A percentile compares a stretch with the other conserved stretches of the same genome.
These are phyloP conservation scores for Magnolia kwangsiensis DNA, from an alignment of 164 flowering plant species.

Conservation along the genomic window DNA sequence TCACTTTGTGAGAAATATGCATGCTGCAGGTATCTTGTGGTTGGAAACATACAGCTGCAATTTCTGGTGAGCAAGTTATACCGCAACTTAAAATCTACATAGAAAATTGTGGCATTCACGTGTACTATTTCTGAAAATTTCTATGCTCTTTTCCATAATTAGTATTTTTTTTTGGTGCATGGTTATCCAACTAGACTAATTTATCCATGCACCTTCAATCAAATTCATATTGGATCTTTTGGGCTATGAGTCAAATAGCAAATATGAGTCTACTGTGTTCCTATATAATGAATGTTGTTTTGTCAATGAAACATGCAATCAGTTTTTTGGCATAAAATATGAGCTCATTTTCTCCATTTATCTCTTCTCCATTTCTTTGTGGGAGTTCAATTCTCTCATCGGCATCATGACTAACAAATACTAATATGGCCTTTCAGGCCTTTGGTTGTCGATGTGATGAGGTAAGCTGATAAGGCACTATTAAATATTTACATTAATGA, in stretches of 20 bases:
- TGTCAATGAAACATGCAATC: no score
- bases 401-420: no score
- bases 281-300: neutral
- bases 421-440: no score
- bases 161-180: neutral
- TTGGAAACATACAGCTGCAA: constrained; percentile 98
- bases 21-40: constrained; percentile 81
- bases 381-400: no score
- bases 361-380: no score
- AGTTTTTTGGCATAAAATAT: no score
- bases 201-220: neutral
- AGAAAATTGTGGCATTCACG: neutral
- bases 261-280: neutral
- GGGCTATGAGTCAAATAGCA: no score
- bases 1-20: constrained; percentile 2
- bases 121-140: neutral
- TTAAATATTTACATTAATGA: no score
- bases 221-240: no score
- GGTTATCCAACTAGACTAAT: neutral
- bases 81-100: neutral
- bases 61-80: constrained; percentile 52
- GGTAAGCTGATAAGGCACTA: no score
- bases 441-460: no score
- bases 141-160: neutral
- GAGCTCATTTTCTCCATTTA: no score